Percentiles rank a stretch among this genome's conserved stretches.
Evolutionary conservation across 257 asterid genomes (phyloP).

Genomic region (Fraxinus americana): DNA sequence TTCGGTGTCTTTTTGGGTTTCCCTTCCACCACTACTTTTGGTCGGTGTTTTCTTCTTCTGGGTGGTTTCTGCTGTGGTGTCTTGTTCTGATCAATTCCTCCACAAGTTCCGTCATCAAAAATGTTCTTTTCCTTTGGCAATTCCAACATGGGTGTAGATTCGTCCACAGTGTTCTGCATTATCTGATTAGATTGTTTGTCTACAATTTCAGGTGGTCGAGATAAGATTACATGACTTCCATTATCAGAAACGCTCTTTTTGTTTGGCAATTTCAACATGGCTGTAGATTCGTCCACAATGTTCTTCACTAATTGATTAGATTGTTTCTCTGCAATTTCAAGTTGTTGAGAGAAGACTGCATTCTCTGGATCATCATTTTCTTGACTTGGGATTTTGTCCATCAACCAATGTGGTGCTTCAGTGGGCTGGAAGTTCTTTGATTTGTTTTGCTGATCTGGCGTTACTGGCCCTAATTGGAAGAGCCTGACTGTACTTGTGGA

Average conservation of each 20-base stretch:
- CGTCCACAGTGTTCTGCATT: slow-evolving; percentile 29
- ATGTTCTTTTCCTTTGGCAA: slow-evolving; percentile 32
- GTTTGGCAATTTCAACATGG: slow-evolving; percentile 17
- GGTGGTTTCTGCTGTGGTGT: slow-evolving; percentile 71
- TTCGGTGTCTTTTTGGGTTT: slow-evolving; percentile 66
- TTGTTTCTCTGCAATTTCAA: slow-evolving; percentile 33
- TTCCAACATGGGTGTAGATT: slow-evolving; percentile 22
- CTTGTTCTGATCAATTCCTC: slow-evolving; percentile 64
- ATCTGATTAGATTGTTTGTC: slow-evolving; percentile 32
- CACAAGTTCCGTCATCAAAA: slow-evolving; percentile 31
- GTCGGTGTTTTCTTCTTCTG: slow-evolving; percentile 80
- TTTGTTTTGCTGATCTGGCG: slow-evolving; percentile 59
- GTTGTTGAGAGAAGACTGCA: slow-evolving; percentile 24
- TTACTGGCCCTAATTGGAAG: slow-evolving; percentile 48
- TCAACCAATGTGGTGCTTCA: slow-evolving; percentile 35
- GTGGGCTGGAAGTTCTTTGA: slow-evolving; percentile 36
- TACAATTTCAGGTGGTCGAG: slow-evolving; percentile 32
- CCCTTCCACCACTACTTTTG: slow-evolving; percentile 83
- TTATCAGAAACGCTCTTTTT: slow-evolving; percentile 37
- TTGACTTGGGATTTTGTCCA: slow-evolving; percentile 33
- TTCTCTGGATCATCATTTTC: slow-evolving; percentile 40
- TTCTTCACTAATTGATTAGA: slow-evolving; percentile 30
- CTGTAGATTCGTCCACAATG: slow-evolving; percentile 28
- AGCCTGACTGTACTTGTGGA: slow-evolving; percentile 40
- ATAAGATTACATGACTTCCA: slow-evolving; percentile 26